These are phyloP conservation scores for Lolium multiflorum DNA, from an alignment of 176 grass and related monocot species.

Conservation along the genomic window DNA sequence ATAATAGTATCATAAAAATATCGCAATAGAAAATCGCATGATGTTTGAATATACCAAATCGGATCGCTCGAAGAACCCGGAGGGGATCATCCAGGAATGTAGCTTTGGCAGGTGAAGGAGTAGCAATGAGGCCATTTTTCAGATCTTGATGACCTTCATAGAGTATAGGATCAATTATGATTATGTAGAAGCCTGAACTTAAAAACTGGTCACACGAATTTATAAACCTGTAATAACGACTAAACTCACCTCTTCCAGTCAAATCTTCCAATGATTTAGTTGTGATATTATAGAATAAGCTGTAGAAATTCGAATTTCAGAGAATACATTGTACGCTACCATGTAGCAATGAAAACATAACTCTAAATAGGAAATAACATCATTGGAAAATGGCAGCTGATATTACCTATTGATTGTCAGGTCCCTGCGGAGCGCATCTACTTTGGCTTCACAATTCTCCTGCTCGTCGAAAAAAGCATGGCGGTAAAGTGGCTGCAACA, in stretches of 20 bases:
- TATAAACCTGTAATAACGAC: not conserved
- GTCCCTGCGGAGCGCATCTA: not conserved
- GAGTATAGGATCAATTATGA: conserved; percentile 33
- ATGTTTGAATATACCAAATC: conserved; percentile 65
- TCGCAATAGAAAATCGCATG: not conserved
- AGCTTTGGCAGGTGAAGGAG: conserved; percentile 81
- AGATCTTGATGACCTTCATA: conserved; percentile 77
- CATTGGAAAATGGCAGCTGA: not conserved
- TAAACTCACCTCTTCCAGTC: conserved; percentile 72
- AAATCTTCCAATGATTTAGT: conserved; percentile 87
- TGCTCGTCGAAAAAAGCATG: too few species aligned
- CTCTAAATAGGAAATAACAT: not conserved
- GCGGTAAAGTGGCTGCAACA: too few species aligned
- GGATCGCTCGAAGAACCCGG: conserved; percentile 96
- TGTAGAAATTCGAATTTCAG: conserved; percentile 44
- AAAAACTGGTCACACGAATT: conserved; percentile 6
- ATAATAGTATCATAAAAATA: not conserved
- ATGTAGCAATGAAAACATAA: conserved; percentile 4
- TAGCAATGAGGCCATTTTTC: conserved; percentile 75
- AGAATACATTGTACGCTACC: conserved; percentile 1
- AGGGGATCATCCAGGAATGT: conserved; percentile 95
- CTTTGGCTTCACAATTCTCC: too few species aligned
- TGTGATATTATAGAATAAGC: conserved; percentile 85
- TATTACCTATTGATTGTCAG: conserved; percentile 94
- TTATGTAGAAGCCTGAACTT: conserved; percentile 30